Conservation (phyloP, 2,329 filamentous ascomycete species). For the Calonectria honghensis region DNA sequence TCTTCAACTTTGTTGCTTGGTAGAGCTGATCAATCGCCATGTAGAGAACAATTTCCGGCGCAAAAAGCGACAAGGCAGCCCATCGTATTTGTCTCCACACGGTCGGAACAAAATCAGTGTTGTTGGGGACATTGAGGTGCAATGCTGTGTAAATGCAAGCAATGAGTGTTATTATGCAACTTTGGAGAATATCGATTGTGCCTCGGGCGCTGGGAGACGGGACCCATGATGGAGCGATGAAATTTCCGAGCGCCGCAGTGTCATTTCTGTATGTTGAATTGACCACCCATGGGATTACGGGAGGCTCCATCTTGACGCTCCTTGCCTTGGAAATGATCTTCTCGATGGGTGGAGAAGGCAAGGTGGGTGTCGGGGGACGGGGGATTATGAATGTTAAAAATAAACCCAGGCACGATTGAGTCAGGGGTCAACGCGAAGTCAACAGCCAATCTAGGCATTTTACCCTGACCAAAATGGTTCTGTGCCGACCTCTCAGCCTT, state of each 20-base stretch:
- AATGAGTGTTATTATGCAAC: conserved; percentile 59
- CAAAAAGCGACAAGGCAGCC: conserved; percentile 56
- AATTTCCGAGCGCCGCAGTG: background rate
- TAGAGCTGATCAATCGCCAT: conserved; percentile 46
- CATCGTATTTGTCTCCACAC: conserved; percentile 52
- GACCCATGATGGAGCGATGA: conserved; percentile 29
- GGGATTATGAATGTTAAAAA: background rate
- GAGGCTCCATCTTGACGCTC: background rate
- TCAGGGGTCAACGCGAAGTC: background rate
- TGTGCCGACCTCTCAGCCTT: background rate
- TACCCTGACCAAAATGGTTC: background rate
- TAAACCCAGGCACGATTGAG: background rate
- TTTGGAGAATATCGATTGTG: conserved; percentile 58
- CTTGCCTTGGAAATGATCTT: background rate
- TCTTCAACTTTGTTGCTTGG: conserved; percentile 27
- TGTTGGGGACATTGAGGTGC: conserved; percentile 60
- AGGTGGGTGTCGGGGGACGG: background rate
- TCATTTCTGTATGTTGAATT: conserved; percentile 20
- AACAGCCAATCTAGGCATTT: background rate
- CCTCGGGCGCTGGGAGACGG: conserved; percentile 53
- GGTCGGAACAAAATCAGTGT: conserved; percentile 19
- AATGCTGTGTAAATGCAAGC: conserved; percentile 62
- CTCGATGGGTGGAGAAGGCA: background rate
- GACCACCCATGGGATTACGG: conserved; percentile 1
- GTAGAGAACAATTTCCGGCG: conserved; percentile 58